Conservation (phyloP, 2,329 filamentous ascomycete species). For the Calonectria pseudoturangicola region DNA sequence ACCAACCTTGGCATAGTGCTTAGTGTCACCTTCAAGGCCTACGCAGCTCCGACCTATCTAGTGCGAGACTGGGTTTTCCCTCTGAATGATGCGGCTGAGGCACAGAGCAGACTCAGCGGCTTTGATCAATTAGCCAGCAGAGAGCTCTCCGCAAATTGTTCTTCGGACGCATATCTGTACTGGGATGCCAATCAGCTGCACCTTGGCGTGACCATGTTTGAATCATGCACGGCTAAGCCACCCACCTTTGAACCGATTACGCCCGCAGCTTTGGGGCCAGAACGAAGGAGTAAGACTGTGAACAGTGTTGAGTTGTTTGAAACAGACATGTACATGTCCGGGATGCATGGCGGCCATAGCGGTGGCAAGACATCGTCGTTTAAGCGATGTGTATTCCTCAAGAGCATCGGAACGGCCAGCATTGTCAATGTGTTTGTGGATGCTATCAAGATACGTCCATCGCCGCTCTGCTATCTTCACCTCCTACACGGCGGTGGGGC, state of each 20-base stretch:
- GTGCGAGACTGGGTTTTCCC: conserved; percentile 64
- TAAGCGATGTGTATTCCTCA: conserved; percentile 78
- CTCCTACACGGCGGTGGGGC: conserved; percentile 76
- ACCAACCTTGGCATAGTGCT: conserved; percentile 76
- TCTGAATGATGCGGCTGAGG: conserved; percentile 53
- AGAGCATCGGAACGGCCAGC: conserved; percentile 62
- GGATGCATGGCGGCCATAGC: conserved; percentile 75
- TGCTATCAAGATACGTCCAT: conserved; percentile 69
- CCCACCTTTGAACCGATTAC: conserved; percentile 37
- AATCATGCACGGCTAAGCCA: conserved; percentile 57
- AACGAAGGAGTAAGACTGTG: conserved; percentile 59
- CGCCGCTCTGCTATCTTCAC: conserved; percentile 76
- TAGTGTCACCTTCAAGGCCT: conserved; percentile 71
- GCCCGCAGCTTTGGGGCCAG: conserved; percentile 58
- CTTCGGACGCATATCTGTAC: conserved; percentile 75
- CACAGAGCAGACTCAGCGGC: conserved; percentile 59
- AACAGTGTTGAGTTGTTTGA: conserved; percentile 73
- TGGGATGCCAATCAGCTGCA: conserved; percentile 65
- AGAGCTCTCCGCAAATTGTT: conserved; percentile 64
- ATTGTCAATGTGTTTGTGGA: conserved; percentile 62
- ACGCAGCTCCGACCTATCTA: conserved; percentile 62
- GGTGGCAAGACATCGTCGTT: conserved; percentile 77
- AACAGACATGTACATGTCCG: conserved; percentile 76
- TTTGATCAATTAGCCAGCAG: conserved; percentile 63
- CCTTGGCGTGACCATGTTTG: conserved; percentile 71